phyloP scores from a whole-genome alignment of 2,329 filamentous ascomycete genomes.

The Botrytis deweyae region DNA sequence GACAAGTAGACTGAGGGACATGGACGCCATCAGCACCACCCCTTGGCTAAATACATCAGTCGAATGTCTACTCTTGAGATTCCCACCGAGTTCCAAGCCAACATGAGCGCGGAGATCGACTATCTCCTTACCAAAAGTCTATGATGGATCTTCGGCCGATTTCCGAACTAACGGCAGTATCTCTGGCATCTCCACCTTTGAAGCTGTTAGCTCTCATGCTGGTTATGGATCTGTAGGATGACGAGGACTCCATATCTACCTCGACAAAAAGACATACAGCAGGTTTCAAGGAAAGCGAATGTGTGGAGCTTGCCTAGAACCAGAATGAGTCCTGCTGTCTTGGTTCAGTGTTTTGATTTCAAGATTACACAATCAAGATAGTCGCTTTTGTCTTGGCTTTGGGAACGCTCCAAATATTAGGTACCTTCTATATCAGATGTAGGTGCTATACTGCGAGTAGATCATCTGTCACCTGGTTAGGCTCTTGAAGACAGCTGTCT shows the following conservation, averaged over 20 bases:
- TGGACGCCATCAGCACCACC: no score
- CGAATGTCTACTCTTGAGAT: rapidly evolving
- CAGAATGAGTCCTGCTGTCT: neutral
- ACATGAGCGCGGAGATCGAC: neutral
- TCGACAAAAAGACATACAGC: neutral
- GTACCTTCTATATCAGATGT: neutral
- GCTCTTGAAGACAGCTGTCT: neutral
- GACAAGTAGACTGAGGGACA: no score
- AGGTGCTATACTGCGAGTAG: neutral
- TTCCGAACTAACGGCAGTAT: neutral
- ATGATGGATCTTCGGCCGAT: neutral
- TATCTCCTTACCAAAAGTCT: neutral
- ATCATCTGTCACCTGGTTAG: rapidly evolving
- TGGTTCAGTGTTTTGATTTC: neutral
- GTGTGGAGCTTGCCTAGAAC: neutral
- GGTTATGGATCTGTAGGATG: neutral
- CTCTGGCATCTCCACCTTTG: neutral
- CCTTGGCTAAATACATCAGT: neutral
- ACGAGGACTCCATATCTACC: neutral
- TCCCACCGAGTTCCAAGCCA: neutral
- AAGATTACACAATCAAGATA: neutral
- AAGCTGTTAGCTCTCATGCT: neutral
- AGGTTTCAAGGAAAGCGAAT: neutral
- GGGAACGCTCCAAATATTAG: neutral
- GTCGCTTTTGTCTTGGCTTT: neutral